These are phyloP conservation scores for Apostasia ramifera DNA, from an alignment of 106 monocot genomes.

Conservation along the genomic window DNA sequence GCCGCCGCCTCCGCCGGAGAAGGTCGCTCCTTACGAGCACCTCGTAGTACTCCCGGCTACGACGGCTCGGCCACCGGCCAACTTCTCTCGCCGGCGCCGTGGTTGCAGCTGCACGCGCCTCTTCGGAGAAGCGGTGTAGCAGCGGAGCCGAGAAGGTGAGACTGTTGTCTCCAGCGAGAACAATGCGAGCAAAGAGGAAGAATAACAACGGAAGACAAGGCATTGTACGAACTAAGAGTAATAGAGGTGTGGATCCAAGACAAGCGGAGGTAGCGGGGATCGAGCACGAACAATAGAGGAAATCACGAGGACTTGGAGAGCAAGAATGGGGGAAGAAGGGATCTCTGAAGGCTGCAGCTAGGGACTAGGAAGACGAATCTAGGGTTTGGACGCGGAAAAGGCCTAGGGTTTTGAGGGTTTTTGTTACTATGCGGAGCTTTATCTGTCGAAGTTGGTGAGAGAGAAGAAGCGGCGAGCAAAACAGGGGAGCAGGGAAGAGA, in stretches of 20 bases:
- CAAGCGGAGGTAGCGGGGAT: too few species aligned
- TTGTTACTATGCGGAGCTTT: too few species aligned
- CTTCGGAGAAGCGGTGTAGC: constrained; percentile 87
- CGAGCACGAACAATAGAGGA: too few species aligned
- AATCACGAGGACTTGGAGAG: too few species aligned
- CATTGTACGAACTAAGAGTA: constrained; percentile 7
- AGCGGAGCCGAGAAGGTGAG: constrained; percentile 52
- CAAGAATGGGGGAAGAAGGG: too few species aligned
- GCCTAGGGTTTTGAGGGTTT: too few species aligned
- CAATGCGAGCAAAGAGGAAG: not conserved
- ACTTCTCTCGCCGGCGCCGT: not conserved
- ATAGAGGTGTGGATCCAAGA: not conserved
- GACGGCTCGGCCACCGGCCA: constrained; percentile 21
- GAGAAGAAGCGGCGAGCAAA: too few species aligned
- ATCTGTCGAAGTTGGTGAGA: too few species aligned
- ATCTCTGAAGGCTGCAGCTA: too few species aligned
- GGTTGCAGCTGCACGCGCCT: constrained; percentile 23
- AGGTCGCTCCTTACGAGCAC: constrained; percentile 54
- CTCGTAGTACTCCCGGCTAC: constrained; percentile 62
- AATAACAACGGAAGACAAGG: not conserved
- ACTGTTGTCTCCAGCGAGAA: constrained; percentile 19
- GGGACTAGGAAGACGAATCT: too few species aligned
- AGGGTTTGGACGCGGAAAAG: too few species aligned
- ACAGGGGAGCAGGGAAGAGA: too few species aligned
- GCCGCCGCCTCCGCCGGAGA: constrained; percentile 30